Evolutionary conservation across 2,329 filamentous ascomycete species (phyloP).

Genomic region (Aspergillus luchuensis): DNA sequence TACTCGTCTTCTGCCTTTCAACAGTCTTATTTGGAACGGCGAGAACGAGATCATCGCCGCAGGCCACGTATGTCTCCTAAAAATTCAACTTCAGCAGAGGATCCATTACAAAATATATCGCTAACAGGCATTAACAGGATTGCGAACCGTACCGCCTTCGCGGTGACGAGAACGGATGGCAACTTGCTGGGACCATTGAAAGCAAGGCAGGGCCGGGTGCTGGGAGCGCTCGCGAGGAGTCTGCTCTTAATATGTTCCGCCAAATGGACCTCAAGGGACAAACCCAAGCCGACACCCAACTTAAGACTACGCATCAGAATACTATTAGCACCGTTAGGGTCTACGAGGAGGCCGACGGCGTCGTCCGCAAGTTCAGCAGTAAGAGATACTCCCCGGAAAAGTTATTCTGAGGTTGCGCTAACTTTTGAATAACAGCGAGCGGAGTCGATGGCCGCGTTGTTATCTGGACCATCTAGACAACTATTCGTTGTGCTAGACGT

Average conservation of each 20-base stretch:
- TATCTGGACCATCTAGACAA: conserved; percentile 65
- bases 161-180: conserved; percentile 78
- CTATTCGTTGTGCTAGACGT: background rate
- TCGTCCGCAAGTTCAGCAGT: conserved; percentile 83
- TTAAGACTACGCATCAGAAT: conserved; percentile 96
- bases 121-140: conserved; percentile 46
- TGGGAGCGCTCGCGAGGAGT: conserved; percentile 73
- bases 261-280: conserved; percentile 99
- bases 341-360: conserved; percentile 67
- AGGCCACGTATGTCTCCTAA: conserved; percentile 66
- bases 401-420: conserved; percentile 17
- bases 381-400: conserved; percentile 45
- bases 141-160: conserved; percentile 87
- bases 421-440: conserved; percentile 58
- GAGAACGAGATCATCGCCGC: conserved; percentile 95
- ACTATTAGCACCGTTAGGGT: conserved; percentile 83
- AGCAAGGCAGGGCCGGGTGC: conserved; percentile 65
- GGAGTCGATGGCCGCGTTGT: conserved; percentile 82
- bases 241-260: conserved; percentile 94
- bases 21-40: conserved; percentile 86
- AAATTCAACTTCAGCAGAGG: background rate
- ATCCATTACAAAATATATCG: background rate
- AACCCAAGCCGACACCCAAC: conserved; percentile 83
- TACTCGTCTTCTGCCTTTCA: conserved; percentile 88
- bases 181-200: conserved; percentile 79